These are phyloP conservation scores for Terfezia claveryi DNA, from an alignment of 495 filamentous ascomycete genomes.

Conservation along the genomic window DNA sequence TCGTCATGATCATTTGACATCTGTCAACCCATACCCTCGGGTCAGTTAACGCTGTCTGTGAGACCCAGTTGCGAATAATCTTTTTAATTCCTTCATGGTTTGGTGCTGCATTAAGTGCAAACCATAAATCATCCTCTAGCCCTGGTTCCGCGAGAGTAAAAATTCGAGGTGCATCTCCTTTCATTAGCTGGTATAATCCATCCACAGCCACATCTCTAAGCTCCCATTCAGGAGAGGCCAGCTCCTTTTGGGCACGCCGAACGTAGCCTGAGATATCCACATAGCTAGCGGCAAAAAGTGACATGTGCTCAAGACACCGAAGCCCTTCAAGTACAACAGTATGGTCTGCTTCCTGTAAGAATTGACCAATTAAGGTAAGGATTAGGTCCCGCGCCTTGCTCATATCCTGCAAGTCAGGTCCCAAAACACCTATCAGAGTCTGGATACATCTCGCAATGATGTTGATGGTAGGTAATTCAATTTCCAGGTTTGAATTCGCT, in stretches of 20 bases:
- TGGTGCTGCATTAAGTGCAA: constrained; percentile 56
- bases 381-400: constrained; percentile 81
- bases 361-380: constrained; percentile 61
- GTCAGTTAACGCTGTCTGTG: constrained; percentile 36
- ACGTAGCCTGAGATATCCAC: constrained; percentile 71
- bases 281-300: constrained; percentile 70
- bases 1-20: constrained; percentile 60
- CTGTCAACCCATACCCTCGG: background rate
- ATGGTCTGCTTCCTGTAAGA: constrained; percentile 53
- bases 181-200: constrained; percentile 85
- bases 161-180: constrained; percentile 62
- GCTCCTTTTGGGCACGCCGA: constrained; percentile 50
- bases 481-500: constrained; percentile 69
- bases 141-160: constrained; percentile 47
- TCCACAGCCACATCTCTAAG: constrained; percentile 66
- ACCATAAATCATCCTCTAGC: constrained; percentile 81
- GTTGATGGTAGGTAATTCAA: constrained; percentile 56
- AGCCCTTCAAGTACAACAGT: constrained; percentile 57
- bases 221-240: constrained; percentile 40
- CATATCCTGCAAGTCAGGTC: constrained; percentile 84
- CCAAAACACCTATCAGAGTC: constrained; percentile 83
- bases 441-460: constrained; percentile 80
- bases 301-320: constrained; percentile 72
- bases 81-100: constrained; percentile 53
- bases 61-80: constrained; percentile 76